phyloP scores from a whole-genome alignment of 2,329 filamentous ascomycete species.

The Pestalotiopsis sp. region DNA sequence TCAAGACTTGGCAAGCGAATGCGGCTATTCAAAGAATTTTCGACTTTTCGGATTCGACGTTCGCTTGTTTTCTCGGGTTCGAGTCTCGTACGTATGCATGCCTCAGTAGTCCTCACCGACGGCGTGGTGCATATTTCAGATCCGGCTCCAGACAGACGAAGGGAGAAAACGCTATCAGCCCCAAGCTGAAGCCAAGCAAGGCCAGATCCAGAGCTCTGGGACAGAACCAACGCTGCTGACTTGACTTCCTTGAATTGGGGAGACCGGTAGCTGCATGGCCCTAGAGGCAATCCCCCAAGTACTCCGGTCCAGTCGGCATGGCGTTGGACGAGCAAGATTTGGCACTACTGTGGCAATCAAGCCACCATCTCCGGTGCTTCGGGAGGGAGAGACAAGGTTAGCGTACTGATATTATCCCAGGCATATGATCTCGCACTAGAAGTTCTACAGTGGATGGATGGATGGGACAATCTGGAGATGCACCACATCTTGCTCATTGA shows the following conservation, averaged over 20 bases:
- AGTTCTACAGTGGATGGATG: too few species aligned
- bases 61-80: background rate
- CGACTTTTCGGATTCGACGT: background rate
- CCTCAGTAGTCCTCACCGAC: background rate
- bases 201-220: background rate
- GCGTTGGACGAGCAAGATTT: constrained; percentile 1
- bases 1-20: background rate
- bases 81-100: background rate
- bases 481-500: too few species aligned
- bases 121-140: background rate
- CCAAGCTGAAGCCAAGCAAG: background rate
- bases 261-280: constrained; percentile 26
- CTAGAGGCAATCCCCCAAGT: constrained; percentile 13
- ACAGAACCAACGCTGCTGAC: background rate
- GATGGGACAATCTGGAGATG: too few species aligned
- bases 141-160: background rate
- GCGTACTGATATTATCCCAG: background rate
- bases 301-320: constrained; percentile 13
- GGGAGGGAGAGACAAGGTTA: background rate
- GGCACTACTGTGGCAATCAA: constrained; percentile 7
- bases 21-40: background rate
- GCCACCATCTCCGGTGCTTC: background rate
- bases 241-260: background rate
- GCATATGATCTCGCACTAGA: too few species aligned
- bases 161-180: background rate